phyloP scores from a whole-genome alignment of 2,329 filamentous ascomycete species.

The Fusarium nelsonii region DNA sequence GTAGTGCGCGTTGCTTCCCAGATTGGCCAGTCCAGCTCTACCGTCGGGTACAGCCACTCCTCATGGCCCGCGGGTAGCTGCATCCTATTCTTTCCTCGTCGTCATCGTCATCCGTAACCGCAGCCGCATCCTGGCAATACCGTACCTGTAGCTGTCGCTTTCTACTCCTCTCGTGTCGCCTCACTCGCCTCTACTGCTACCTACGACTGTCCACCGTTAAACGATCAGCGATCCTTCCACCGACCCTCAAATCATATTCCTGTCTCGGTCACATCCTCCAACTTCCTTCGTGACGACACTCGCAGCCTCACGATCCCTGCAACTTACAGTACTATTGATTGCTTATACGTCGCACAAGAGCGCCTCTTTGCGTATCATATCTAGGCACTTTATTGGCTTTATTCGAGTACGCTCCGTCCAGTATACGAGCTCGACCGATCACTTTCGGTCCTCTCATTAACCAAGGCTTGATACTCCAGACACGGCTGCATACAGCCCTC shows the following conservation, averaged over 20 bases:
- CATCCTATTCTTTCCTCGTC: conserved; percentile 39
- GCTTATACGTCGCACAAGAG: conserved; percentile 41
- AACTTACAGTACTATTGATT: conserved; percentile 41
- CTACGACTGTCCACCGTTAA: conserved; percentile 20
- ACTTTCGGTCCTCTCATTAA: conserved; percentile 42
- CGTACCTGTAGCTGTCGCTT: conserved; percentile 22
- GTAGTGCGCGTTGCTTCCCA: conserved; percentile 41
- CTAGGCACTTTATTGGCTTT: conserved; percentile 44
- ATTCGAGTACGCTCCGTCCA: conserved; percentile 34
- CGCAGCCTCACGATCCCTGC: conserved; percentile 38
- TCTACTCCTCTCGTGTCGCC: conserved; percentile 5
- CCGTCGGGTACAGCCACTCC: conserved; percentile 40
- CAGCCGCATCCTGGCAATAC: conserved; percentile 2
- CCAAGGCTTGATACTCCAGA: conserved; percentile 43
- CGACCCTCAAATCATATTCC: conserved; percentile 36
- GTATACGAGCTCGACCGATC: conserved; percentile 52
- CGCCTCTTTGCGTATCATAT: conserved; percentile 46
- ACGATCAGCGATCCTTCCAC: conserved; percentile 33
- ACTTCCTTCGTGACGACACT: conserved; percentile 36
- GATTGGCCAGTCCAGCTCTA: conserved; percentile 24
- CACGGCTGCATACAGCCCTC: conserved; percentile 43
- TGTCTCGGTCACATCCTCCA: conserved; percentile 28
- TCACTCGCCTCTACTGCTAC: conserved; percentile 19
- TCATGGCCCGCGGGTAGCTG: conserved; percentile 49
- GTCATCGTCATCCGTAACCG: conserved; percentile 21